Base-by-base conservation (phyloP, 1,284 basidiomycete genomes). In the Ganoderma multipileum region DNA sequence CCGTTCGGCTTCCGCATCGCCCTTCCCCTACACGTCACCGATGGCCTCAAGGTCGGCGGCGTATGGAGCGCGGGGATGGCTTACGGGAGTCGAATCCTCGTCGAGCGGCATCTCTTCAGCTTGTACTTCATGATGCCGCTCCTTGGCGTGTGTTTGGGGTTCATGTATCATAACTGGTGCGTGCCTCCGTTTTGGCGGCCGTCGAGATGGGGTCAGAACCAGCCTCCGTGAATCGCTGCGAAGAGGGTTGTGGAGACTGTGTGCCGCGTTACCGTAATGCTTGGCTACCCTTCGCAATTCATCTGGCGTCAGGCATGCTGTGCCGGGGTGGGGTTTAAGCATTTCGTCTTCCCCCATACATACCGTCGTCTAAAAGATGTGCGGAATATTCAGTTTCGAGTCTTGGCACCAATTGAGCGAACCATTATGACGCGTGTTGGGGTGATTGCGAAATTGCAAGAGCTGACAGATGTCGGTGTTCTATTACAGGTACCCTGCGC, bases 111-210 rank as follows among this genome's bases (percentile, higher is more conserved):
- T 80, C 81, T 99, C 33, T 93, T 99, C 83, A 97, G 95, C 76
- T 78, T 98, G 62, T 99, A 98, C 81, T 96, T 99, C 76, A 98
- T 99, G 93, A 82, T 97, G 33, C 98, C 98, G 0, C 85, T 99
- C 39, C 89, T 97, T 0, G 97, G 94, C 0, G 94, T 98, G 20
- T 97, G 95, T 76, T 76, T 89, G 0, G 98, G 93, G 0, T 93
- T 99, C 79, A 81, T 97, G 76, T 96, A 93, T 80, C 95, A 97
- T 79, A 98, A 98, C 78, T 97, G 96, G 96, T 96, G 66, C 62
- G 91, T 81, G 36, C 60, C 68, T 52, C 18, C 36, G 63, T 62
- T 62, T 41, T 23, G n/a, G 47, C 8, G 47, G 47, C 47, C 47
- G 44, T 47, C 2, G 14, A 12, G 44, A 47, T 7, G 44, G 44